Percentiles rank a stretch among this genome's conserved stretches.
Conservation (phyloP, 2,329 filamentous ascomycete genomes). For the Aspergillus aculeatinus region DNA sequence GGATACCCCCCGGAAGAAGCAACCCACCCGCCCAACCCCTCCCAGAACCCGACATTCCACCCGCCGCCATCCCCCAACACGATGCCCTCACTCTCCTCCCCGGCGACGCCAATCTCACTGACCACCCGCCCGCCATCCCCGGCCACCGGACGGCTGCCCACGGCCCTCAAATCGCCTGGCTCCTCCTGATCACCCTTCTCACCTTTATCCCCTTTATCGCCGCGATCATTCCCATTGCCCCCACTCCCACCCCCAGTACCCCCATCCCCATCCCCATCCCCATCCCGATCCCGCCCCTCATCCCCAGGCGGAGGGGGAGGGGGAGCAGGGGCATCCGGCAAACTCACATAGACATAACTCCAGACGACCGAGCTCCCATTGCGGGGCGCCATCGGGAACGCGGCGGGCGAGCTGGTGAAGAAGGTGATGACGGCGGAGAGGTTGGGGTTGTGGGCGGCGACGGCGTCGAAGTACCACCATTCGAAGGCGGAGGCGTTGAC, state of each 20-base stretch:
- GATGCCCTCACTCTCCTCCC: not conserved
- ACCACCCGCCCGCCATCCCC: not conserved
- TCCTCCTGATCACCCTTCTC: too few relatives aligned
- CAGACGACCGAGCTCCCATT: constrained; percentile 20
- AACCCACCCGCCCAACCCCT: too few relatives aligned
- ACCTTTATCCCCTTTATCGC: too few relatives aligned
- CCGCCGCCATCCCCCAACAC: too few relatives aligned
- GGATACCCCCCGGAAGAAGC: too few relatives aligned
- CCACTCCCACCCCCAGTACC: too few relatives aligned
- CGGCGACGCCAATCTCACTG: constrained; percentile 1
- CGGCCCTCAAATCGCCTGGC: too few relatives aligned
- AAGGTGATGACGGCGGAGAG: constrained; percentile 35
- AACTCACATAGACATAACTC: constrained; percentile 28
- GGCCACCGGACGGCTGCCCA: too few relatives aligned
- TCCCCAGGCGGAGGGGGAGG: too few relatives aligned
- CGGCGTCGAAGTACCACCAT: constrained; percentile 46
- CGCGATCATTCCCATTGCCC: too few relatives aligned
- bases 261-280: too few relatives aligned
- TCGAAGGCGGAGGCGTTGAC: constrained; percentile 35
- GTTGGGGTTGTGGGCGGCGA: constrained; percentile 27
- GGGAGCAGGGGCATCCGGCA: constrained; percentile 20
- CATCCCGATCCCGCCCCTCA: not conserved
- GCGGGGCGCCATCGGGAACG: constrained; percentile 38
- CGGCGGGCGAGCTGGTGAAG: constrained; percentile 25
- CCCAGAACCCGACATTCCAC: too few relatives aligned